Evolutionary conservation across 495 filamentous ascomycete species (phyloP), one percentile per base, ranked within the genome.

Genomic region (Barbatosphaeria neglecta): DNA sequence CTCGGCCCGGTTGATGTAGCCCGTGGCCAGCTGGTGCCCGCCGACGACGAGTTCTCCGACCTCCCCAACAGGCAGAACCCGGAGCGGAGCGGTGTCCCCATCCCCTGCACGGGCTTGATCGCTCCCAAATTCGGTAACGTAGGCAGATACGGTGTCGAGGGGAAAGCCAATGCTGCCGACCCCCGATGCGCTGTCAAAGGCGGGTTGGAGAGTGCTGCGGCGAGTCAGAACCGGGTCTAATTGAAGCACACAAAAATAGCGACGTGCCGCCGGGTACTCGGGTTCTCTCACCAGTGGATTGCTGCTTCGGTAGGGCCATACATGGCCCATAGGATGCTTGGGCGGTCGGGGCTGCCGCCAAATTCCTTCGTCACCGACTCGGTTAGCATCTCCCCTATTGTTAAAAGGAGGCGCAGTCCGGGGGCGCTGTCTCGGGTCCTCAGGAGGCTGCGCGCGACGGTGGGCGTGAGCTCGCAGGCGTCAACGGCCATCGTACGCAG

Each of bases 311-410:
- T 92, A 10, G 87, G 87, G 0, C 87, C 87, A 54, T 94, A 94
- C 87, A 90, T 89, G 0, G 77, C 85, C 68, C 83, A 82, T 0
- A 94, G 73, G 23, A 90, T 75, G 48, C 72, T 68, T 31, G 37
- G 16, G 16, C 58, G 52, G 0, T 48, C 54, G 1, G 63, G 55
- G 22, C 56, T 54, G 4, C 69, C 70, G 2, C 82, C 83, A 67
- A 87, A 94, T 57, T 89, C 84, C 33, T 78, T 67, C 7, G 90
- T 67, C 1, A 94, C 76, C 4, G 73, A 71, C 18, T 69, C 67
- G 0, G 84, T 88, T 22, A 94, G 75, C 84, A 89, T 90, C 63
- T 94, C 87, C 4, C 87, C 87, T 51, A 92, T 93, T 0, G 87
- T 92, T 11, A 92, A 63, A 1, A 93, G 68, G 1, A 85, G 58